Percentiles rank a stretch among this genome's conserved stretches.
Conservation (phyloP, 495 filamentous ascomycete species). For the Aspergillus cristatus region DNA sequence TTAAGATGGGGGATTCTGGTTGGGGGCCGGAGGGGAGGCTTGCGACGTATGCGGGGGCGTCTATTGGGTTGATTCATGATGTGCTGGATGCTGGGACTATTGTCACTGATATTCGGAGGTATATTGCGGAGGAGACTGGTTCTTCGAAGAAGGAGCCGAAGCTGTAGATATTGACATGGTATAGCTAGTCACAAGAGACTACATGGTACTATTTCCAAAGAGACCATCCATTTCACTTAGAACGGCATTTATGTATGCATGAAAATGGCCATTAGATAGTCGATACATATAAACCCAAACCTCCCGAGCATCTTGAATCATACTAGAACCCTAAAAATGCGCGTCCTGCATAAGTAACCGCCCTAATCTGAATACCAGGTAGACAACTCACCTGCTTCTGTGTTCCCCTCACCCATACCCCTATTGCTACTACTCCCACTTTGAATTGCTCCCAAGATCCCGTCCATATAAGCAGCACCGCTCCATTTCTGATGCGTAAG, state of each 20-base stretch:
- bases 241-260: too few relatives aligned
- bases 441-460: slow-evolving; percentile 84
- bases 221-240: too few relatives aligned
- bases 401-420: slow-evolving; percentile 79
- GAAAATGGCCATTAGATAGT: too few relatives aligned
- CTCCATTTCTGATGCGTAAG: slow-evolving; percentile 99
- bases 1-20: slow-evolving; percentile 44
- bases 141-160: not conserved
- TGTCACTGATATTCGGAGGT: slow-evolving; percentile 13
- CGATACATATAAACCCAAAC: too few relatives aligned
- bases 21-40: slow-evolving; percentile 57
- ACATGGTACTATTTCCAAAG: too few relatives aligned
- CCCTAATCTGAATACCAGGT: too few relatives aligned
- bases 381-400: slow-evolving; percentile 49
- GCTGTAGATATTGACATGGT: too few relatives aligned
- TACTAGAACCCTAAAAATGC: too few relatives aligned
- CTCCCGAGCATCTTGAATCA: too few relatives aligned
- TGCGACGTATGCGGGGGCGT: slow-evolving; percentile 60
- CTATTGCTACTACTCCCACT: slow-evolving; percentile 76
- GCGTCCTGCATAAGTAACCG: too few relatives aligned
- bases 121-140: not conserved
- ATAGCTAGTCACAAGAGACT: too few relatives aligned
- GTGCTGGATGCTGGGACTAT: slow-evolving; percentile 36
- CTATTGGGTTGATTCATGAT: slow-evolving; percentile 41
- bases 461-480: slow-evolving; percentile 88